These are phyloP conservation scores for Scedosporium apiospermum DNA, from an alignment of 2,329 filamentous ascomycete species.

Conservation along the genomic window DNA sequence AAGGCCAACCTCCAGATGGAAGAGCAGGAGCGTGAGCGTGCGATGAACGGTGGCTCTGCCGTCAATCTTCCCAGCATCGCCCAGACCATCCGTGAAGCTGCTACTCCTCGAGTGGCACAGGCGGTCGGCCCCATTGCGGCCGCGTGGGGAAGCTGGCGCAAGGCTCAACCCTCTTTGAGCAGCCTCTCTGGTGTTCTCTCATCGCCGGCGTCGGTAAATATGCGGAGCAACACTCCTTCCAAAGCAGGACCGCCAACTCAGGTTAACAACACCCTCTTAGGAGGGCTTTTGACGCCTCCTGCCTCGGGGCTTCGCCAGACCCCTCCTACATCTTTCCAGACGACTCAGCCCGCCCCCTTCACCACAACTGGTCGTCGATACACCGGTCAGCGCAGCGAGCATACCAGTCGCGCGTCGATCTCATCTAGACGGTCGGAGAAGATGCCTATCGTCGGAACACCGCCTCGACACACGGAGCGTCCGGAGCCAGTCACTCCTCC, in stretches of 20 bases:
- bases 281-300: slow-evolving; percentile 83
- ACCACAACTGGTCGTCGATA: slow-evolving; percentile 49
- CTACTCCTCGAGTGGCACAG: slow-evolving; percentile 75
- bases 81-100: slow-evolving; percentile 64
- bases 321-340: slow-evolving; percentile 30
- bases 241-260: slow-evolving; percentile 35
- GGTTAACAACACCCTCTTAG: slow-evolving; percentile 50
- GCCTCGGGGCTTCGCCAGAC: slow-evolving; percentile 61
- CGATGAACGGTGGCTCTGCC: slow-evolving; percentile 59
- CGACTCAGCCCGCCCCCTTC: slow-evolving; percentile 50
- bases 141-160: slow-evolving; percentile 96
- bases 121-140: slow-evolving; percentile 69
- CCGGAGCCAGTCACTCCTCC: slow-evolving; percentile 46
- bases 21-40: slow-evolving; percentile 84
- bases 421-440: slow-evolving; percentile 29
- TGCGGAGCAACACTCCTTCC: slow-evolving; percentile 47
- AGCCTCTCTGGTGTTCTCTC: slow-evolving; percentile 37
- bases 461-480: slow-evolving; percentile 30
- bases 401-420: slow-evolving; percentile 19
- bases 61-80: slow-evolving; percentile 67
- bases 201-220: slow-evolving; percentile 29
- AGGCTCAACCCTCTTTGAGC: slow-evolving; percentile 42
- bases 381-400: slow-evolving; percentile 22
- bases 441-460: slow-evolving; percentile 28
- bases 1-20: slow-evolving; percentile 97